Conservation (phyloP, 495 filamentous ascomycete species). For the Cetradonia linearis region DNA sequence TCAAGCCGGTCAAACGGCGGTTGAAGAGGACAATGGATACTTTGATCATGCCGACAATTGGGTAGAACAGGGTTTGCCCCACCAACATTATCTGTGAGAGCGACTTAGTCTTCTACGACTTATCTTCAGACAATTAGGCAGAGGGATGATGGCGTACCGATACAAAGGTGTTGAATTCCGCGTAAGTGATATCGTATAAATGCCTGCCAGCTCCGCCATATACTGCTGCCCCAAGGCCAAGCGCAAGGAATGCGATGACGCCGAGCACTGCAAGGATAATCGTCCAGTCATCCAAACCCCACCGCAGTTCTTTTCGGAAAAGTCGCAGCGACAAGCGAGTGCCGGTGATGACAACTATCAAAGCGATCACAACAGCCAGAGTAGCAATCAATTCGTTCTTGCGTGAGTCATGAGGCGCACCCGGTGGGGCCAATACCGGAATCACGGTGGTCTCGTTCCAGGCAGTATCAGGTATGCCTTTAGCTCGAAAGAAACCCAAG, state of each 20-base stretch:
- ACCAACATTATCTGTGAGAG: constrained; percentile 5
- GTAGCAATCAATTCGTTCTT: neutral
- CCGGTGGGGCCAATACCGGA: constrained; percentile 1
- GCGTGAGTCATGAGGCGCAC: neutral
- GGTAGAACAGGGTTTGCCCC: constrained; percentile 18
- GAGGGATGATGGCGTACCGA: constrained; percentile 1
- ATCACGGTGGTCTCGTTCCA: constrained; percentile 10
- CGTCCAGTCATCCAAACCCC: constrained; percentile 7
- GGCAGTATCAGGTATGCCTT: neutral
- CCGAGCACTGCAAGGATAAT: constrained; percentile 12
- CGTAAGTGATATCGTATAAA: constrained; percentile 24
- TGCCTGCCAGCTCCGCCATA: constrained; percentile 22
- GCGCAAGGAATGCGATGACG: neutral
- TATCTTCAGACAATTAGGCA: neutral
- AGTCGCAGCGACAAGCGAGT: constrained; percentile 10
- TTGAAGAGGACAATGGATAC: constrained; percentile 26
- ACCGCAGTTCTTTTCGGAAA: constrained; percentile 9
- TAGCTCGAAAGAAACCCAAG: neutral
- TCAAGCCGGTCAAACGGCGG: constrained; percentile 23
- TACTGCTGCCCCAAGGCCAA: constrained; percentile 11
- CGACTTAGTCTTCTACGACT: neutral
- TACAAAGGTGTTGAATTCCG: constrained; percentile 15
- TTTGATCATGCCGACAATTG: constrained; percentile 24
- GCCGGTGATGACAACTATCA: constrained; percentile 16
- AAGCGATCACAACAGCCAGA: constrained; percentile 1